Evolutionary conservation across 768 basidiomycete genomes (phyloP), one percentile per base, ranked within the genome.

Genomic region (Tricholoma saponaceum): DNA sequence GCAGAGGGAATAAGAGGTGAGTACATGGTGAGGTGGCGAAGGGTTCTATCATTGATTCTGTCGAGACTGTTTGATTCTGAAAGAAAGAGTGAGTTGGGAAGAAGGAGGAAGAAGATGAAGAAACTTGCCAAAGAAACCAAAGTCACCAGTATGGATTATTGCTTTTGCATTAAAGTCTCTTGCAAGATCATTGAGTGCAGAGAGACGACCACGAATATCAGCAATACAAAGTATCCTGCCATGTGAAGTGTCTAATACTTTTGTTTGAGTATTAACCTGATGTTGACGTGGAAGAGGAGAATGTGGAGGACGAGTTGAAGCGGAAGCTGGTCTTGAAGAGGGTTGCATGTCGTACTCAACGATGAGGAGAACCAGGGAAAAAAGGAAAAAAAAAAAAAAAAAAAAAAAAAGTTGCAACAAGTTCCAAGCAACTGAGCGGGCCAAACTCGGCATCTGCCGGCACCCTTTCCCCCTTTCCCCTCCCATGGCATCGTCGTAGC

Each of bases 101-200:
- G 23, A 56, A 52, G 20, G 25, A n/a, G 23, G 6, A 0, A 56
- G 3, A 53, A 52, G 25, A 62, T 56, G 25, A 51, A 39, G 22
- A 52, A 52, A 71, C 80, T 60, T 62, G 87, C 92, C 93, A 72
- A 96, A 97, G 76, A 99, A 97, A 58, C 97, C 97, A 84, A 98
- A 98, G 77, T 99, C 97, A 54, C 97, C 97, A 0, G 95, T 96
- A 70, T 98, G 96, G 58, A 99, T 91, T 70, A 98, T 87, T 16
- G 95, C 96, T 58, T 87, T 83, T 22, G 95, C 97, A 67, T 90
- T 89, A 57, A 85, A 85, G 64, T 97, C 93, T 47, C 87, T 77
- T 16, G 95, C 95, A 54, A 97, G 84, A 72, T 92, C 85, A 71
- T 98, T 98, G 68, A 99, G 83, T 50, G 84, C 84, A 44, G 90